phyloP scores from a whole-genome alignment of 306 rosid species.

The Phaseolus lunatus region DNA sequence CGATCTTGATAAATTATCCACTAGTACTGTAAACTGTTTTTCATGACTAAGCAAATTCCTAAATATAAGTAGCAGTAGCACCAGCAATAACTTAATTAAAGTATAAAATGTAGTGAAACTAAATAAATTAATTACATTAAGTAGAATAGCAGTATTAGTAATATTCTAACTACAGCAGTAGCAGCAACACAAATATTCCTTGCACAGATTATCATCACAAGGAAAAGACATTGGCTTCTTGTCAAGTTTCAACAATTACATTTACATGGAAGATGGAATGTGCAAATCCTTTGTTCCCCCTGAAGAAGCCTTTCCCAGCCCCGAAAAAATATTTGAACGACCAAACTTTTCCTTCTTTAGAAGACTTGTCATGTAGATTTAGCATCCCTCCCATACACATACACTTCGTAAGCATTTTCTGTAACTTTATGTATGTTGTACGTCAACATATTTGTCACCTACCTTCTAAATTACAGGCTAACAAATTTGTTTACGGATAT shows the following conservation, averaged over 20 bases:
- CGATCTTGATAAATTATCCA: no score
- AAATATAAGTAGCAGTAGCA: neutral
- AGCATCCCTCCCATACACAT: neutral
- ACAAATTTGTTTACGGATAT: constrained; percentile 27
- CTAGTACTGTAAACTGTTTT: no score
- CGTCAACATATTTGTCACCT: constrained; percentile 26
- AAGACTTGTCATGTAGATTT: neutral
- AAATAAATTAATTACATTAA: neutral
- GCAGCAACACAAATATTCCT: neutral
- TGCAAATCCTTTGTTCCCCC: neutral
- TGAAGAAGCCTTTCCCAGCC: neutral
- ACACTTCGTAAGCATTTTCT: constrained; percentile 27
- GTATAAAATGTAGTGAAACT: neutral
- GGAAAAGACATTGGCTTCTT: no score
- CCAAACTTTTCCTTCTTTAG: neutral
- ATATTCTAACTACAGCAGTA: neutral
- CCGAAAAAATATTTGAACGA: neutral
- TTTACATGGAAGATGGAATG: neutral
- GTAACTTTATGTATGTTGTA: constrained; percentile 24
- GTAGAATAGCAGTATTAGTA: neutral
- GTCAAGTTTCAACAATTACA: no score
- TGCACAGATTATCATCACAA: neutral
- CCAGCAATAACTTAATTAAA: neutral
- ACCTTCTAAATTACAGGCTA: constrained; percentile 38
- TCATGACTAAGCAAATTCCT: neutral